Percentiles rank a stretch among this genome's conserved stretches.
Conservation (phyloP, 225 moss, liverwort and hornwort genomes). For the Polytrichum formosum region DNA sequence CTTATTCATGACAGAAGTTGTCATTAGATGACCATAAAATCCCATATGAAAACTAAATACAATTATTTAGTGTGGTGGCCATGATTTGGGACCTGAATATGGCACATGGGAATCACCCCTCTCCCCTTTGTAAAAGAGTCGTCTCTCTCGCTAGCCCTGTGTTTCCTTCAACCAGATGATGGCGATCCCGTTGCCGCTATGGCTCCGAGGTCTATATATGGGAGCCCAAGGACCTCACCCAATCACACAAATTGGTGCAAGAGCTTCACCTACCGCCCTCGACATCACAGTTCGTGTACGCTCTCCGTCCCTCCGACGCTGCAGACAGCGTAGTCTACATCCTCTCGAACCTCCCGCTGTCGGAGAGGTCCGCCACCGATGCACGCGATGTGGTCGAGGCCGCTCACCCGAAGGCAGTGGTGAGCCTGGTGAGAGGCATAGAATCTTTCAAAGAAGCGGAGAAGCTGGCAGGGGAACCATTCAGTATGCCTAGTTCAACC, state of each 20-base stretch:
- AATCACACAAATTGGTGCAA: constrained; percentile 37
- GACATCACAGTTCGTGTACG: constrained; percentile 41
- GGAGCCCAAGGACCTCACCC: constrained; percentile 25
- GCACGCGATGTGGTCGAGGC: constrained; percentile 36
- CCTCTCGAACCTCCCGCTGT: constrained; percentile 5
- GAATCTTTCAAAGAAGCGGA: constrained; percentile 40
- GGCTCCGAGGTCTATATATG: constrained; percentile 29
- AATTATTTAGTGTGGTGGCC: too few species aligned
- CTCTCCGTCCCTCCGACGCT: too few species aligned
- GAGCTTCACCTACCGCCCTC: constrained; percentile 23
- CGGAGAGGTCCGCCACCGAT: constrained; percentile 42
- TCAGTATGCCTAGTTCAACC: constrained; percentile 31
- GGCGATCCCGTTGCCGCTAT: constrained; percentile 34
- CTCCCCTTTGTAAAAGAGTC: too few species aligned
- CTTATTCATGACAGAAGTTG: too few species aligned
- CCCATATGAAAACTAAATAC: too few species aligned
- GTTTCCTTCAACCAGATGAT: constrained; percentile 5
- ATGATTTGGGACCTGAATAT: too few species aligned
- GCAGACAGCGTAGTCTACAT: too few species aligned
- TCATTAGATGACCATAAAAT: too few species aligned
- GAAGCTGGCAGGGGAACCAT: constrained; percentile 20
- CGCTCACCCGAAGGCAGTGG: constrained; percentile 42
- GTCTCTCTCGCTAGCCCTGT: too few species aligned
- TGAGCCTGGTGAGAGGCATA: constrained; percentile 39
- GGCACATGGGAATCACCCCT: too few species aligned